Evolutionary conservation across 768 basidiomycete species (phyloP).

Genomic region (Scleroderma citrinum): DNA sequence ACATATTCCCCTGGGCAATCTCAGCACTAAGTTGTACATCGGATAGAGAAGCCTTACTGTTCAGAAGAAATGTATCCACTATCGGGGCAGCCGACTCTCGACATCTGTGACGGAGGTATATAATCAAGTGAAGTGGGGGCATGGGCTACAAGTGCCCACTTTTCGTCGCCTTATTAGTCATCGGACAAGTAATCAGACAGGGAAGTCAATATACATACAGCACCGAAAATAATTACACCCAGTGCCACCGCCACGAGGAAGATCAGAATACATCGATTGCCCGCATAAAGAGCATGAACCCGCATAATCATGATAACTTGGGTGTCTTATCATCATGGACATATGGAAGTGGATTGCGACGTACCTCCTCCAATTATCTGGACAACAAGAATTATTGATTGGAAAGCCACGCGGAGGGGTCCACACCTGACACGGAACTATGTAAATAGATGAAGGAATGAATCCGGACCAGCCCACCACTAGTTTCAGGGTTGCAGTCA

Average conservation of each 20-base stretch:
- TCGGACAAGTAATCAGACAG: too few species aligned
- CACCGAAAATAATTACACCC: not conserved
- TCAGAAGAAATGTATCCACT: not conserved
- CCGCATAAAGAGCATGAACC: slow-evolving; percentile 14
- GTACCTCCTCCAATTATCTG: slow-evolving; percentile 11
- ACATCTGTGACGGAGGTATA: too few species aligned
- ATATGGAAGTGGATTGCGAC: not conserved
- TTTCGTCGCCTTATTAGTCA: not conserved
- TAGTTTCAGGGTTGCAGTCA: too few species aligned
- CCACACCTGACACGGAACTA: too few species aligned
- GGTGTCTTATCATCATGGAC: not conserved
- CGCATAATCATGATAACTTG: slow-evolving; percentile 16
- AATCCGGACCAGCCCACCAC: too few species aligned
- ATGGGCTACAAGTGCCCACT: not conserved
- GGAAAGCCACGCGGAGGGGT: too few species aligned
- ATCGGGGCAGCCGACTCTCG: not conserved
- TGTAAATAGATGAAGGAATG: too few species aligned
- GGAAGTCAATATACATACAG: slow-evolving; percentile 3
- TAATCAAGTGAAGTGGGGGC: not conserved
- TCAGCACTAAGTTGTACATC: too few species aligned
- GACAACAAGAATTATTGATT: not conserved
- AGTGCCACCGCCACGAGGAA: not conserved
- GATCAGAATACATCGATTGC: slow-evolving; percentile 4
- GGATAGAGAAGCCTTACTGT: too few species aligned
- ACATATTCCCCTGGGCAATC: too few species aligned